phyloP scores from a whole-genome alignment of 805 yeast genomes.

The Scheffersomyces amazonensis region DNA sequence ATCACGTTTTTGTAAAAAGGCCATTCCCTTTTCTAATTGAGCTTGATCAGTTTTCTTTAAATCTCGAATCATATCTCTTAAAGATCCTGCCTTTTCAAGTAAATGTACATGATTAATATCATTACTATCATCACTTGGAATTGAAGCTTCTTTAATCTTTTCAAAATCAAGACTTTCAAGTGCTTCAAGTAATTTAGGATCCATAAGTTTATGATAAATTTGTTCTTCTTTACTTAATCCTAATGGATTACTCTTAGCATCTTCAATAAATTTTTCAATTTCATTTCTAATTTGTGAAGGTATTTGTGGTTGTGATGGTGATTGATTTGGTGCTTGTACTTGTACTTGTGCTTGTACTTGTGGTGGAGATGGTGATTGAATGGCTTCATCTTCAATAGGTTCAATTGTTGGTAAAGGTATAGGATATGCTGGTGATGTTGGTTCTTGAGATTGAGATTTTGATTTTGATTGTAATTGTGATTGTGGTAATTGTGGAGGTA shows the following conservation, averaged over 20 bases:
- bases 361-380: neutral
- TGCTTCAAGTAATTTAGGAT: slow-evolving; percentile 25
- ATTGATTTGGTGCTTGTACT: too few relatives aligned
- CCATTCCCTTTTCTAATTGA: slow-evolving; percentile 22
- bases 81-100: slow-evolving; percentile 22
- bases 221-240: slow-evolving; percentile 10
- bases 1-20: slow-evolving; percentile 23
- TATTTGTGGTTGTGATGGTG: too few relatives aligned
- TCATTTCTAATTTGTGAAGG: neutral
- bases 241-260: neutral
- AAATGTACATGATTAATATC: slow-evolving; percentile 14
- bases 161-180: slow-evolving; percentile 24
- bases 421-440: too few relatives aligned
- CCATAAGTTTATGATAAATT: slow-evolving; percentile 20
- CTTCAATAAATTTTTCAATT: neutral
- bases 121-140: slow-evolving; percentile 4
- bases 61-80: slow-evolving; percentile 22
- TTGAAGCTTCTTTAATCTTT: slow-evolving; percentile 15
- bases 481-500: neutral
- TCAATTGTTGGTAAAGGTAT: neutral
- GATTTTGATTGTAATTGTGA: neutral
- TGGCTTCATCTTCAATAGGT: neutral
- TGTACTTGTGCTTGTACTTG: neutral
- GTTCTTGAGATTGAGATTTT: neutral
- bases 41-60: slow-evolving; percentile 23